Conservation (phyloP, 176 grass and related monocot species). For the Phoenix dactylifera region DNA sequence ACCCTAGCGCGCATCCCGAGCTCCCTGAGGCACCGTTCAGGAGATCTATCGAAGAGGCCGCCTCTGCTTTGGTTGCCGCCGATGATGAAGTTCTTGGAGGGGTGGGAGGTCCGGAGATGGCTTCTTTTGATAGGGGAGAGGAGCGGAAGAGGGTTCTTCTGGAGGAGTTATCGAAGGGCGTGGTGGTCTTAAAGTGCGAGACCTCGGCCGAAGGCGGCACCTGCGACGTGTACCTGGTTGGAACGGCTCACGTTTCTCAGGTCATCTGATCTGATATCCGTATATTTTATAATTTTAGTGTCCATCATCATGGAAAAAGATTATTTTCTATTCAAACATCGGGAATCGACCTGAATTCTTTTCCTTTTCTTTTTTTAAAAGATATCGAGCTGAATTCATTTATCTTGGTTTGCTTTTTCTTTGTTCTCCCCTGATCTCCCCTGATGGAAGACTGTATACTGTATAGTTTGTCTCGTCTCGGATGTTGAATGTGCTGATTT, state of each 20-base stretch:
- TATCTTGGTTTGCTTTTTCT: no score
- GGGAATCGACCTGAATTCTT: background rate
- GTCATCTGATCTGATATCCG: slow-evolving; percentile 14
- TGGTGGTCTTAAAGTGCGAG: slow-evolving; percentile 49
- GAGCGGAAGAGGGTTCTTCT: slow-evolving; percentile 34
- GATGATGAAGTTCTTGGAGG: background rate
- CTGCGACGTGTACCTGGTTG: slow-evolving; percentile 61
- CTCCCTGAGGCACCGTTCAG: background rate
- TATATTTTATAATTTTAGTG: background rate
- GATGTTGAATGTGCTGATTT: no score
- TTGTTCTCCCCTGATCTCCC: no score
- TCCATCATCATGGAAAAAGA: background rate
- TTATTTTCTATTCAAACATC: background rate
- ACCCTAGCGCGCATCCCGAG: background rate
- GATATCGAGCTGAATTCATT: no score
- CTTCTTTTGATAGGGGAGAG: background rate
- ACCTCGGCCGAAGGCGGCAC: slow-evolving; percentile 34
- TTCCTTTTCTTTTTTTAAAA: no score
- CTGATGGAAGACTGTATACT: no score
- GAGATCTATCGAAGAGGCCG: slow-evolving; percentile 4
- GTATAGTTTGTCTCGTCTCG: no score
- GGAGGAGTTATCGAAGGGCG: slow-evolving; percentile 51
- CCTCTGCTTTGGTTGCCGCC: slow-evolving; percentile 3
- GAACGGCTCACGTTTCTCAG: slow-evolving; percentile 73
- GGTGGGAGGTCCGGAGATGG: background rate